These are phyloP conservation scores for Carnegiea gigantea DNA, from an alignment of 179 eudicot genomes.

Conservation along the genomic window DNA sequence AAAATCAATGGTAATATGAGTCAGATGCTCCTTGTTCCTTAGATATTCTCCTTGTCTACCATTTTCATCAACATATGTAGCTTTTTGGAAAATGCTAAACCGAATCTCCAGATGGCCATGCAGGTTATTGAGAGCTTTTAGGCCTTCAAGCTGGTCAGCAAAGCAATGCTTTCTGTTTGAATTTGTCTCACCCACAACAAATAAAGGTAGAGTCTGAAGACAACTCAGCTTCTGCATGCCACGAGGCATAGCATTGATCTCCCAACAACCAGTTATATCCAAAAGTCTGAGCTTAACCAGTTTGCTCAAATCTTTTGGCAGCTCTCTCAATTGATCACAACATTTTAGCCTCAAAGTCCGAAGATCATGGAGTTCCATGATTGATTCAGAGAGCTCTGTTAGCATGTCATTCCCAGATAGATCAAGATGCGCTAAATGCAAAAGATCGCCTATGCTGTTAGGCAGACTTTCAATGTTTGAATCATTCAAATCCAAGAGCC, in stretches of 20 bases:
- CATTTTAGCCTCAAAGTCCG: not conserved
- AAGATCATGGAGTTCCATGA: not conserved
- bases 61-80: not conserved
- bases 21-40: not conserved
- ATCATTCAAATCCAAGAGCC: slow-evolving; percentile 13
- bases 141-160: not conserved
- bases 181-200: not conserved
- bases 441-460: not conserved
- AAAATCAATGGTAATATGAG: not conserved
- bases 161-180: no score
- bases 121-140: not conserved
- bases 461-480: not conserved
- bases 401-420: not conserved
- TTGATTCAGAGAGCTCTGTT: not conserved
- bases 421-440: slow-evolving; percentile 7
- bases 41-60: not conserved
- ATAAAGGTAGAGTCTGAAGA: not conserved
- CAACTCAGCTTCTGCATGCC: not conserved
- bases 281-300: not conserved
- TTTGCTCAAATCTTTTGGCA: not conserved
- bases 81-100: not conserved
- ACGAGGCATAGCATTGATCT: not conserved
- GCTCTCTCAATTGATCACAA: not conserved
- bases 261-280: not conserved
- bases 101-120: not conserved